Base-by-base conservation (phyloP, 2,329 filamentous ascomycete species). In the Colletotrichum euphorbiae region DNA sequence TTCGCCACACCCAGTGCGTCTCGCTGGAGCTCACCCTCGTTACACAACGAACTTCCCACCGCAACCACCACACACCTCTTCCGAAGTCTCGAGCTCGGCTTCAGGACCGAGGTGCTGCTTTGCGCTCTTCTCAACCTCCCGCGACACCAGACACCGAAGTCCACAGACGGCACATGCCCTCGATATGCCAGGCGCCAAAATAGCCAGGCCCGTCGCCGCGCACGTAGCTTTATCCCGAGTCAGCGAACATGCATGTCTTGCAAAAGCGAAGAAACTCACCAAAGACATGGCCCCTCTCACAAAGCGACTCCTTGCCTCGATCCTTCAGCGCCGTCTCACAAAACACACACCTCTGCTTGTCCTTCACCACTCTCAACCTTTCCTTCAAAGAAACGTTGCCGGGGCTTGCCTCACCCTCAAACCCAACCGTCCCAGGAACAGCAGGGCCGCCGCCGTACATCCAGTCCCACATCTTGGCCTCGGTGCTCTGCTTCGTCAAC, bases 391-490 rank as follows among this genome's bases (percentile, higher is more conserved):
- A 69, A 2, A 72, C 59, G 5, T 60, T 58, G 4, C 61, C 56
- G 2, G 69, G 69, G 2, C 7, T 62, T 13, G 62, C 58, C 19
- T 19, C 48, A n/a, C 48, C 48, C n/a, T 52, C 71, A 38, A 56
- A 69, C 46, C 74, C 72, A 24, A 72, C 66, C 6, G 71, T 77
- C 4, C 82, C 84, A 0, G 81, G 78, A 3, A 87, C 82, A 2
- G 80, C 77, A 0, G 80, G 77, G 0, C 84, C 84, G n/a, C 77
- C 77, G 17, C 85, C 86, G 71, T 89, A 89, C 83, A 89, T 86
- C 81, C 84, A 87, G 69, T 88, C 84, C 82, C 86, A 89, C 50
- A 85, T 78, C 42, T 78, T 77, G 0, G 82, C 87, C 74, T 89
- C 87, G 2, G 86, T 87, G n/a, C 84, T 85, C 19, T 85, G 75